Percentiles rank a stretch among this genome's conserved stretches.
Conservation (phyloP, 2,329 filamentous ascomycete genomes). For the Fusarium nisikadoi region DNA sequence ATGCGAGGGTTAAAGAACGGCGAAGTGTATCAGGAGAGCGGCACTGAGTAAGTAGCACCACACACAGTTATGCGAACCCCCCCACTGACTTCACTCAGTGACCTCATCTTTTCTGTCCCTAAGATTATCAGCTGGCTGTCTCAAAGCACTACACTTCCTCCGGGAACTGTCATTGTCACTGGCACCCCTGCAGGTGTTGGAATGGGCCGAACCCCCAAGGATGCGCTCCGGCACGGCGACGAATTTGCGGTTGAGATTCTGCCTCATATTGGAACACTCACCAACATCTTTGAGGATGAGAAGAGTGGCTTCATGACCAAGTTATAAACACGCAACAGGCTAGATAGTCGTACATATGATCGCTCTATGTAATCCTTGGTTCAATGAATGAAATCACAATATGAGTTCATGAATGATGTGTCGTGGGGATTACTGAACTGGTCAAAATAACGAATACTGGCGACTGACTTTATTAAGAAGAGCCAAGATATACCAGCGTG, state of each 20-base stretch:
- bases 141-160: conserved; percentile 68
- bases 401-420: neutral
- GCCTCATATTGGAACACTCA: conserved; percentile 55
- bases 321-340: neutral
- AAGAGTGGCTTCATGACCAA: conserved; percentile 28
- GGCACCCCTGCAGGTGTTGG: conserved; percentile 77
- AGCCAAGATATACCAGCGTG: neutral
- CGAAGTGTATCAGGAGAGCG: conserved; percentile 36
- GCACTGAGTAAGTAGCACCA: conserved; percentile 45
- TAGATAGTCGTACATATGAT: neutral
- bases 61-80: fast-evolving
- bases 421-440: neutral
- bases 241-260: conserved; percentile 57
- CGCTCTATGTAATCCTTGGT: neutral
- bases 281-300: conserved; percentile 48
- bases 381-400: neutral
- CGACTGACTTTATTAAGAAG: neutral
- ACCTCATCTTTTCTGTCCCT: conserved; percentile 70
- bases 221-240: conserved; percentile 76
- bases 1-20: conserved; percentile 70
- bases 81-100: conserved; percentile 49
- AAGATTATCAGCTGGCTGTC: conserved; percentile 69
- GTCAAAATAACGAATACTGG: neutral
- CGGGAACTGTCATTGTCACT: conserved; percentile 73
- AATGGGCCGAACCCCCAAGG: conserved; percentile 72